These are phyloP conservation scores for Fusarium proliferatum DNA, from an alignment of 2,329 filamentous ascomycete genomes.

Conservation along the genomic window DNA sequence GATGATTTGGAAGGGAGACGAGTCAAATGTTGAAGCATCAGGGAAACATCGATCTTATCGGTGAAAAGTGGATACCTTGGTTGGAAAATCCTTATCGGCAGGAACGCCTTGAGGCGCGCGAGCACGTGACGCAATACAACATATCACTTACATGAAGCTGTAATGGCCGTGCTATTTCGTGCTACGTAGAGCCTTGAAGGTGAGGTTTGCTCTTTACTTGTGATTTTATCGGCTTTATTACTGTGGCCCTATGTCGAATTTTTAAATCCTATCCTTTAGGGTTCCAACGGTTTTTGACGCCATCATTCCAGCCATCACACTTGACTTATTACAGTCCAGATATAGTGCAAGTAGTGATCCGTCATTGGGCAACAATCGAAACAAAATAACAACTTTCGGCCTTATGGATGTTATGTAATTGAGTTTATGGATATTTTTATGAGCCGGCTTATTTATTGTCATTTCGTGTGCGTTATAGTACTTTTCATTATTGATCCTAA, in stretches of 20 bases:
- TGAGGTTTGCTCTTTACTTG: not conserved
- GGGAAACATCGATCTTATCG: slow-evolving; percentile 31
- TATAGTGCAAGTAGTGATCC: too few relatives aligned
- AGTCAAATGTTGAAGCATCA: not conserved
- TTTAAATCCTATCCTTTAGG: not conserved
- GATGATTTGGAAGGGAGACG: not conserved
- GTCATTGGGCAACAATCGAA: not conserved
- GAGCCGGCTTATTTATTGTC: too few relatives aligned
- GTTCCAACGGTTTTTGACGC: not conserved
- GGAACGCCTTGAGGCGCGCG: not conserved
- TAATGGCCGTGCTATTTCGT: not conserved
- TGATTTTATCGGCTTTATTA: not conserved
- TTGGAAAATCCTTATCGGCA: slow-evolving; percentile 24
- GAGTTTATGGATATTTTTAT: not conserved
- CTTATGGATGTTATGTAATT: not conserved
- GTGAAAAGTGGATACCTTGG: slow-evolving; percentile 20
- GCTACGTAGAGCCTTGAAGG: not conserved
- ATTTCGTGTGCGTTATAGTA: too few relatives aligned
- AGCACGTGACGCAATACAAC: not conserved
- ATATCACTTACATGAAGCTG: not conserved
- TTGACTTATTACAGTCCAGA: not conserved
- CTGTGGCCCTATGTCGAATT: too few relatives aligned
- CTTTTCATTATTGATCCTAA: not conserved
- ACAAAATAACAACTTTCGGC: not conserved
- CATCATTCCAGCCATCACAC: not conserved